A percentile compares a stretch with the other conserved stretches of the same genome.
These are phyloP conservation scores for Fomitopsis pinicola DNA, from an alignment of 1,284 basidiomycete genomes.

Conservation along the genomic window DNA sequence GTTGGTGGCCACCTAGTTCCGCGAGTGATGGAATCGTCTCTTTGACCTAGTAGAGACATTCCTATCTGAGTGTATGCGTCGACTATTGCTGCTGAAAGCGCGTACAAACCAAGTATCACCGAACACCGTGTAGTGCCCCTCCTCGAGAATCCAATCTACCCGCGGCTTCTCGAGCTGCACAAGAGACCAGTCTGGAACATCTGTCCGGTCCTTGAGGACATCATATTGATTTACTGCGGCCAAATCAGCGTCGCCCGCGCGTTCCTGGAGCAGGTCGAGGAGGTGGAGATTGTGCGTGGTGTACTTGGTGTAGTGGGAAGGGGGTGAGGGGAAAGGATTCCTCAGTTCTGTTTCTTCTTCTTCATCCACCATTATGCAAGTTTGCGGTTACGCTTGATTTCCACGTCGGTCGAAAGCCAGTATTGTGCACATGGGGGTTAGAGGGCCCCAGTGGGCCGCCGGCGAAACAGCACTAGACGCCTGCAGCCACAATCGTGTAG, in stretches of 20 bases:
- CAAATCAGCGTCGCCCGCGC: slow-evolving; percentile 36
- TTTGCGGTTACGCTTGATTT: too few species aligned
- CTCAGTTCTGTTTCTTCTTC: slow-evolving; percentile 71
- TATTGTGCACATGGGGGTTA: too few species aligned
- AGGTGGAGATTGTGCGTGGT: slow-evolving; percentile 65
- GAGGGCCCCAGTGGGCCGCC: background rate
- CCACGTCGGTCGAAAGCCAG: too few species aligned
- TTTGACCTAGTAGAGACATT: slow-evolving; percentile 48
- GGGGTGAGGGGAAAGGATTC: slow-evolving; percentile 80
- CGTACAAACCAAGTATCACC: slow-evolving; percentile 80
- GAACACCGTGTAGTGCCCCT: slow-evolving; percentile 66
- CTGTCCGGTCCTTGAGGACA: slow-evolving; percentile 58
- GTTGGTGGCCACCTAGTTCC: slow-evolving; percentile 65
- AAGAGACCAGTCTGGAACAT: slow-evolving; percentile 71
- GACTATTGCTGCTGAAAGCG: background rate
- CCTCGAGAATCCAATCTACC: slow-evolving; percentile 77
- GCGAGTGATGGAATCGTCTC: slow-evolving; percentile 70
- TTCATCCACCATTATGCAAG: background rate
- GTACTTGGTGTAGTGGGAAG: slow-evolving; percentile 72
- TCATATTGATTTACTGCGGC: slow-evolving; percentile 49
- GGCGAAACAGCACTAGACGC: background rate
- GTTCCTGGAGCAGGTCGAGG: slow-evolving; percentile 54
- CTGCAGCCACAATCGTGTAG: background rate
- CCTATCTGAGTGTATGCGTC: slow-evolving; percentile 6
- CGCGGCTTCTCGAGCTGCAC: slow-evolving; percentile 72